Evolutionary conservation across 2,329 filamentous ascomycete genomes (phyloP), one percentile per base, ranked within the genome.

Genomic region (Ambrosiella cleistominuta): DNA sequence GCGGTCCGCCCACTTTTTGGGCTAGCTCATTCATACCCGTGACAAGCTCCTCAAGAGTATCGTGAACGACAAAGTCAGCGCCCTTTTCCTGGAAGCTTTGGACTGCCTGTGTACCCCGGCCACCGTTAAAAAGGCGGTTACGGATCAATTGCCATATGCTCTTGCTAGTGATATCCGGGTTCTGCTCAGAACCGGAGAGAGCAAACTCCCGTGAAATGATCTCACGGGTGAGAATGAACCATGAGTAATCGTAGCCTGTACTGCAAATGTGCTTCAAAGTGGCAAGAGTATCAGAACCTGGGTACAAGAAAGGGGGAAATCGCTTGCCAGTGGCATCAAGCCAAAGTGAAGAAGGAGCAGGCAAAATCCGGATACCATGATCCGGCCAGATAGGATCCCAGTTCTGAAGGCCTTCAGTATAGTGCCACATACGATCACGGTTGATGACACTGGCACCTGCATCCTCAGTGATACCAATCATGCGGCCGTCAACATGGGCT

Each of bases 371-470:
- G 62, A 82, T 82, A 17, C 79, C 79, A 63, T 82, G 80, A 12
- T 63, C 61, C 0, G 78, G 79, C 79, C 79, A 82, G 66, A 82
- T 81, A 3, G 78, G 71, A 57, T 81, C 68, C 79, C 79, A 82
- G 65, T 83, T 82, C 57, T 73, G 70, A 9, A 83, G 66, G 0
- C 80, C 80, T 63, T 83, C 80, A 9, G 78, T 82, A 64, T 83
- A 83, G 65, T 82, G 79, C 80, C 80, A 83, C 79, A 82, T 82
- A 49, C 80, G 70, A 64, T 82, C 80, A 54, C 75, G 72, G 67
- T 83, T 82, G 69, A 82, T 71, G 60, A 81, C 64, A 59, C 72
- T 70, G 1, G 76, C 80, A 7, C 80, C 80, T 1, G 70, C 72
- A 0, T 64, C 57, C 65, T 80, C 73, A 1, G 77, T 67, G 55